Conservation (phyloP, 768 basidiomycete genomes). For the Agaricus subrufescens region DNA sequence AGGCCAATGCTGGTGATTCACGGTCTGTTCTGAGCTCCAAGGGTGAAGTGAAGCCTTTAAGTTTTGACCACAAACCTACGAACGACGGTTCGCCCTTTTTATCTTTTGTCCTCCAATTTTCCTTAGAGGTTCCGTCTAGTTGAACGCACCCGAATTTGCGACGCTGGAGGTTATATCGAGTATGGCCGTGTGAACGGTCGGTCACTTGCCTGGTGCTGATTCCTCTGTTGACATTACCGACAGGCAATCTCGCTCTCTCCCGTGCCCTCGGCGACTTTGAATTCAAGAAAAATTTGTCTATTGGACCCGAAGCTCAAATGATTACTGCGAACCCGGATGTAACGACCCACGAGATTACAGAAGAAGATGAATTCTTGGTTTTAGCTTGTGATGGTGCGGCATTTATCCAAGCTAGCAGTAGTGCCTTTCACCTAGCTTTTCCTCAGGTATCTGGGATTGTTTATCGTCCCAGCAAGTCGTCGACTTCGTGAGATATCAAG, state of each 20-base stretch:
- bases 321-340: constrained; percentile 96
- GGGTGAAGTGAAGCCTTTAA: constrained; percentile 84
- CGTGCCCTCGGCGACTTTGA: constrained; percentile 97
- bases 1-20: constrained; percentile 99
- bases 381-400: constrained; percentile 88
- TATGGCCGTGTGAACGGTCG: constrained; percentile 95
- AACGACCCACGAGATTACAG: constrained; percentile 70
- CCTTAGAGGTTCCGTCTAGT: constrained; percentile 31
- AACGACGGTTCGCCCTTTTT: constrained; percentile 58
- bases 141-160: constrained; percentile 82
- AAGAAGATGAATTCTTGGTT: constrained; percentile 95
- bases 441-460: constrained; percentile 97
- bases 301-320: constrained; percentile 85
- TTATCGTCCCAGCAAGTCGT: constrained; percentile 88
- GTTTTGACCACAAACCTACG: constrained; percentile 94
- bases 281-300: constrained; percentile 88
- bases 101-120: neutral
- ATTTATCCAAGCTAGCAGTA: neutral
- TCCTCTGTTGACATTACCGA: constrained; percentile 5
- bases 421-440: constrained; percentile 2
- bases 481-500: constrained; percentile 78
- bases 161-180: constrained; percentile 94
- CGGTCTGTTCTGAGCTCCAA: constrained; percentile 81
- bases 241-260: constrained; percentile 93
- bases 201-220: constrained; percentile 13